Conservation (phyloP, 805 yeast genomes). For the Ogataea sp. region DNA sequence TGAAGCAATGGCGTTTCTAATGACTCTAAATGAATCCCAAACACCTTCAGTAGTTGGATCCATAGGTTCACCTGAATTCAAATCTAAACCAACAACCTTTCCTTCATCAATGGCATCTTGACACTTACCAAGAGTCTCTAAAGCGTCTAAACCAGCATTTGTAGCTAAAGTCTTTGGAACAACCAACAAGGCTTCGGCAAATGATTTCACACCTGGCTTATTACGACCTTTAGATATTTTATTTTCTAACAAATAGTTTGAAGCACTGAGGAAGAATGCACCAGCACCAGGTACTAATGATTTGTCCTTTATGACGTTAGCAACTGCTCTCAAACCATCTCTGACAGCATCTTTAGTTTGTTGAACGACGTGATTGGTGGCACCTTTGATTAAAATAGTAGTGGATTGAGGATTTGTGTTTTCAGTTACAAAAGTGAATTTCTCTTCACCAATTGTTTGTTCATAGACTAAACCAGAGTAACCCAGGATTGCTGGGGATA, state of each 20-base stretch:
- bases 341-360: slow-evolving; percentile 97
- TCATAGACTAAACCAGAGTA: slow-evolving; percentile 87
- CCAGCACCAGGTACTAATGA: slow-evolving; percentile 95
- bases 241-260: slow-evolving; percentile 52
- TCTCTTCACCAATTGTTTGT: slow-evolving; percentile 93
- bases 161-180: slow-evolving; percentile 89
- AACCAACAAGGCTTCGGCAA: slow-evolving; percentile 83
- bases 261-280: slow-evolving; percentile 82
- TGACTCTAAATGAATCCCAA: slow-evolving; percentile 93
- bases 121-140: slow-evolving; percentile 81
- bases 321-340: slow-evolving; percentile 92
- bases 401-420: slow-evolving; percentile 84
- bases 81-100: slow-evolving; percentile 82
- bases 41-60: slow-evolving; percentile 92
- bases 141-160: slow-evolving; percentile 89
- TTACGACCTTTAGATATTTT: slow-evolving; percentile 71
- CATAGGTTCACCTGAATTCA: slow-evolving; percentile 88
- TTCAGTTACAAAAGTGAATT: slow-evolving; percentile 92
- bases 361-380: slow-evolving; percentile 78
- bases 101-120: slow-evolving; percentile 84
- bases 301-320: slow-evolving; percentile 82
- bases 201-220: slow-evolving; percentile 87
- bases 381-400: slow-evolving; percentile 88
- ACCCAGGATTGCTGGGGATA: slow-evolving; percentile 73
- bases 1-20: slow-evolving; percentile 85